These are phyloP conservation scores for Sarcomyxa edulis DNA, from an alignment of 768 basidiomycete species.

Conservation along the genomic window DNA sequence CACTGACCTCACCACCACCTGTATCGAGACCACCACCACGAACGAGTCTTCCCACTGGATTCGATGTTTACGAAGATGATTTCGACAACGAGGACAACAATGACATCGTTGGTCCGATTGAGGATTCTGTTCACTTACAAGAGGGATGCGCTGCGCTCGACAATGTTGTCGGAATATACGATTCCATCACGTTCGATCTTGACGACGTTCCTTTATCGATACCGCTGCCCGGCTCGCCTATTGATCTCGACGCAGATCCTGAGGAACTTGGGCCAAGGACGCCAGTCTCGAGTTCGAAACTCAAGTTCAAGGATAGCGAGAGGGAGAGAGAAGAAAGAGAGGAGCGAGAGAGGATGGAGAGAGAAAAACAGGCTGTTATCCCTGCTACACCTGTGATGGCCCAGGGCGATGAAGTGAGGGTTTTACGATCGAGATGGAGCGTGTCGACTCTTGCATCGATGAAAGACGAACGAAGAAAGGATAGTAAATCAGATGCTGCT, in stretches of 20 bases:
- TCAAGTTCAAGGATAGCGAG: constrained; percentile 6
- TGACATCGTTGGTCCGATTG: constrained; percentile 9
- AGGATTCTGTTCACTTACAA: constrained; percentile 29
- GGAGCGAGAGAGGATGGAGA: no score
- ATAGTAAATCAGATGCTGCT: constrained; percentile 23
- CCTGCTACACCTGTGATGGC: constrained; percentile 2
- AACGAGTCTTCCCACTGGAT: constrained; percentile 1
- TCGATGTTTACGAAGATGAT: constrained; percentile 1
- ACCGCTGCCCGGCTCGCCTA: constrained; percentile 34
- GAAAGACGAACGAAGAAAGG: constrained; percentile 28
- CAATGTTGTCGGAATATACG: constrained; percentile 24
- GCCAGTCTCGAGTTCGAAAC: background rate
- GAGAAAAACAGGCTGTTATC: background rate
- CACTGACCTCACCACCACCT: constrained; percentile 1
- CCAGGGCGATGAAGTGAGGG: constrained; percentile 17
- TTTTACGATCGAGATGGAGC: constrained; percentile 64
- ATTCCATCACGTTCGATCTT: constrained; percentile 30
- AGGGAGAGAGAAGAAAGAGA: constrained; percentile 1
- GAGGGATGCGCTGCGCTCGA: constrained; percentile 24
- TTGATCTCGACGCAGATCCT: constrained; percentile 35
- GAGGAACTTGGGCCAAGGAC: constrained; percentile 23
- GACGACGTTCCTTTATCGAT: constrained; percentile 31
- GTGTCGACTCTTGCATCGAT: constrained; percentile 50
- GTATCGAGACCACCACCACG: constrained; percentile 3
- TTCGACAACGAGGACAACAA: no score